Base-by-base conservation (phyloP, 2,329 filamentous ascomycete species). In the Epichloe festucae region DNA sequence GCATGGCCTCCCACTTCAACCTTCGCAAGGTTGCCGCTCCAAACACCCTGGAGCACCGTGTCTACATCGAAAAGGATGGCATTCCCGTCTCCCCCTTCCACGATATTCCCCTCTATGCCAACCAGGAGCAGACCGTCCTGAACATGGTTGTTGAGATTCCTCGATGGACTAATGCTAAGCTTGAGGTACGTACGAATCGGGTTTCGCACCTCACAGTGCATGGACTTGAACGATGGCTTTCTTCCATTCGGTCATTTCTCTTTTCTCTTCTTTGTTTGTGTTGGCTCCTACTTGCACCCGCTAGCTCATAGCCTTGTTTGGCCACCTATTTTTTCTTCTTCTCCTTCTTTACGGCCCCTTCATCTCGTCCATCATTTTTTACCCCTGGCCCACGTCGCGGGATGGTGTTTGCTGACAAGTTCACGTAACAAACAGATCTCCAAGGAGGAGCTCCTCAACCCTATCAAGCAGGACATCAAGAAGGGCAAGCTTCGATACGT, bases 141-240 rank as follows among this genome's bases (percentile, higher is more conserved):
- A 98, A 98, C 85, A 98, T 98, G 93, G 71, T 98, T 59, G 93
- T 98, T 64, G 93, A 98, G 85, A 96, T 98, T 65, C 93, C 93
- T 65, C 85, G 93, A 76, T 98, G 93, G 93, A 95, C 91, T 77
- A 98, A 98, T 75, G 93, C 87, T 66, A 98, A 98, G 84, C 87
- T 94, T 73, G 93, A 98, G 87, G 91, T 95, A 71, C 61, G 85
- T 45, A 50, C 35, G 50, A 48, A 48, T 12, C 3, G 11, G 15
- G n/a, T 3, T 3, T 4, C 51, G 48, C 52, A 36, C 1, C n/a
- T 17, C 38, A 21, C 39, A 35, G 10, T 17, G 40, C 15, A 31
- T 15, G 3, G 31, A 38, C 39, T 23, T 35, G 12, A 21, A 23
- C 14, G 7, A 31, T 31, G 5, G 19, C 27, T 47, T 17, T 11